Evolutionary conservation across 352 stramenopile genomes (phyloP).

Genomic region (Globisporangium takayamanum): DNA sequence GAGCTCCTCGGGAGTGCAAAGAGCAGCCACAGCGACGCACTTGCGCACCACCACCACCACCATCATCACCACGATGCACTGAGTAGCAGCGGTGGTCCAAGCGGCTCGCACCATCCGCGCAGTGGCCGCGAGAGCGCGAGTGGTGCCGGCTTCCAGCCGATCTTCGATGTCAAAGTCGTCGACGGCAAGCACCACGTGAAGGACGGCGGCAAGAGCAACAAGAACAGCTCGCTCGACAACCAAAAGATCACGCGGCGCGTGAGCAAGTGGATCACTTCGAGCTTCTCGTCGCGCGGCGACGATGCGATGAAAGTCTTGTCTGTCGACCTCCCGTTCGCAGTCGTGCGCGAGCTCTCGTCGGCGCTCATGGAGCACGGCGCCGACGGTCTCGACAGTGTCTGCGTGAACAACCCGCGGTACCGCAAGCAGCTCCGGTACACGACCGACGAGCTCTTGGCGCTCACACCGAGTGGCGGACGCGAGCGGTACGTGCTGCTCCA

Average conservation of each 20-base stretch:
- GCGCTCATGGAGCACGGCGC: constrained; percentile 68
- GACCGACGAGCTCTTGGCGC: constrained; percentile 60
- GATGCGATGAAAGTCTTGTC: constrained; percentile 83
- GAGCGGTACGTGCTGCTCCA: constrained; percentile 80
- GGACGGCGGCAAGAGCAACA: constrained; percentile 66
- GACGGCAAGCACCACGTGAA: constrained; percentile 54
- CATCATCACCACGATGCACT: constrained; percentile 5
- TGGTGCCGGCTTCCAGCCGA: constrained; percentile 32
- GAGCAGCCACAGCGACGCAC: constrained; percentile 4
- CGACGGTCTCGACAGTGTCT: constrained; percentile 48
- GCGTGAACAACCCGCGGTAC: constrained; percentile 56
- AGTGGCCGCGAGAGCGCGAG: constrained; percentile 13
- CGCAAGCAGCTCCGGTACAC: constrained; percentile 80
- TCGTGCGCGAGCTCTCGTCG: constrained; percentile 79
- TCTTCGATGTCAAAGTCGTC: constrained; percentile 75
- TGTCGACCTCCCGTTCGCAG: constrained; percentile 68
- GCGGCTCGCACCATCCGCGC: constrained; percentile 15
- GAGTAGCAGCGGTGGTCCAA: constrained; percentile 5
- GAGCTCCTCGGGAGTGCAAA: constrained; percentile 30
- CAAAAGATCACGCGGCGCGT: constrained; percentile 78
- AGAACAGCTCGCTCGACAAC: constrained; percentile 55
- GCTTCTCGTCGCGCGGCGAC: constrained; percentile 62
- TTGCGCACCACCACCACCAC: constrained; percentile 1
- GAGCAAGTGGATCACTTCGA: constrained; percentile 82
- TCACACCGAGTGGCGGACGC: constrained; percentile 44